Evolutionary conservation across 176 grass and related monocot species (phyloP).

Genomic region (barley (Hordeum vulgare)): MorexV3_pseudomolecules_assembly NC_058521.1:134587772-134588271

Average conservation of each 20-base stretch:
- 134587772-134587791: too few relatives aligned
- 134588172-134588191: not conserved
- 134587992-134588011: not conserved
- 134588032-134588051: not conserved
- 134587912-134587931: not conserved
- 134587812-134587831: too few relatives aligned
- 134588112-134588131: not conserved
- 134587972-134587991: not conserved
- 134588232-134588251: not conserved
- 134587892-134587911: not conserved
- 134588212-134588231: not conserved
- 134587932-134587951: too few relatives aligned
- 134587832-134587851: too few relatives aligned
- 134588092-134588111: not conserved
- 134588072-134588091: not conserved
- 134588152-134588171: not conserved
- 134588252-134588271: not conserved
- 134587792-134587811: too few relatives aligned
- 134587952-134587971: too few relatives aligned
- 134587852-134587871: too few relatives aligned
- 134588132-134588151: not conserved
- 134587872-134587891: too few relatives aligned
- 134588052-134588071: not conserved
- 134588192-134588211: too few relatives aligned
- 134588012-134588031: not conserved